phyloP scores from a whole-genome alignment of 2,329 filamentous ascomycete species.

The Rhynchosporium graminicola region DNA sequence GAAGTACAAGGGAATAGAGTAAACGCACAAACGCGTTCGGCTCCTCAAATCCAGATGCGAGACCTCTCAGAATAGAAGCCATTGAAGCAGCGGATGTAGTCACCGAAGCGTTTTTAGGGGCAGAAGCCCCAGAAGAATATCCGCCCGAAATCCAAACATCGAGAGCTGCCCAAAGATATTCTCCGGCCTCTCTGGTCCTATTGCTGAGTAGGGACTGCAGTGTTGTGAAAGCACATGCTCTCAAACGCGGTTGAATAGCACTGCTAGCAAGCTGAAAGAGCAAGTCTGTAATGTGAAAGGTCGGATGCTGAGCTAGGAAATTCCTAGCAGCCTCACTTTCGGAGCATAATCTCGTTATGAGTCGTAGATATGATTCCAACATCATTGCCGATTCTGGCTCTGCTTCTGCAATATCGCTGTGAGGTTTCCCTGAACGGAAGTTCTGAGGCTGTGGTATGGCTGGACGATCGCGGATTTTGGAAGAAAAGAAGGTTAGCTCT shows the following conservation, averaged over 20 bases:
- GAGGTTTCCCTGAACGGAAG: constrained; percentile 61
- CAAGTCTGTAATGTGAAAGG: constrained; percentile 70
- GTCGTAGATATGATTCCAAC: constrained; percentile 88
- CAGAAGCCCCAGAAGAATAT: constrained; percentile 49
- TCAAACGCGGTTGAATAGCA: constrained; percentile 72
- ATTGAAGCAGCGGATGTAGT: constrained; percentile 45
- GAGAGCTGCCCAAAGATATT: constrained; percentile 76
- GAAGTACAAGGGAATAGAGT: constrained; percentile 69
- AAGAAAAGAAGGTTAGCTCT: constrained; percentile 82
- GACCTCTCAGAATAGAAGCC: constrained; percentile 70
- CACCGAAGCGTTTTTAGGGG: constrained; percentile 40
- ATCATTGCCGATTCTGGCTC: constrained; percentile 96
- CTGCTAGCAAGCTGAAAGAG: constrained; percentile 79
- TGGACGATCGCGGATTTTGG: constrained; percentile 74
- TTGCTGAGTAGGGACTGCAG: constrained; percentile 74
- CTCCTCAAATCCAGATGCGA: constrained; percentile 80
- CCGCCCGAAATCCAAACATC: constrained; percentile 76
- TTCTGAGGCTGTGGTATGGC: constrained; percentile 53
- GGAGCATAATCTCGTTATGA: constrained; percentile 78
- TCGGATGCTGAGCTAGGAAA: constrained; percentile 67
- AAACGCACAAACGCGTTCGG: constrained; percentile 81
- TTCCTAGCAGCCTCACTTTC: constrained; percentile 72
- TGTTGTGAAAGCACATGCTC: constrained; percentile 81
- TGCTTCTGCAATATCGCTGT: constrained; percentile 68
- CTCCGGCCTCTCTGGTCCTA: constrained; percentile 67